Base-by-base conservation (phyloP, 2,329 filamentous ascomycete species). In the Beauveria sp. region DNA sequence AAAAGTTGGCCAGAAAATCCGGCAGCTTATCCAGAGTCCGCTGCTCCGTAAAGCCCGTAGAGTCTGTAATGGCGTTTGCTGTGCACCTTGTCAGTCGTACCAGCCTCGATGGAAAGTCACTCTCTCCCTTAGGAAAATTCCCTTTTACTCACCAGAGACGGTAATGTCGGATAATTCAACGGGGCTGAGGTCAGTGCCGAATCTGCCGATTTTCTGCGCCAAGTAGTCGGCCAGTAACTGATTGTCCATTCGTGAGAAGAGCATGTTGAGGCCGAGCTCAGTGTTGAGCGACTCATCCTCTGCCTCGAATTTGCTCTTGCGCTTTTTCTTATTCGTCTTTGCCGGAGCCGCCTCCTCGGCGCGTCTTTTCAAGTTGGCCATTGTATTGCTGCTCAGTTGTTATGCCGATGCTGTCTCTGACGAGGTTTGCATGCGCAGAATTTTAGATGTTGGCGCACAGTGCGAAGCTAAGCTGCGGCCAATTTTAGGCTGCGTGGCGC, bases 81-180 rank as follows among this genome's bases (percentile, higher is more conserved):
- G 66, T 40, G 40, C 34, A 12, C 40, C 24, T 8, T 20, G 48
- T 66, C n/a, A 66, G 64, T 54, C 24, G 42, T 22, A 45, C 50
- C 50, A 7, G 22, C 24, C 10, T 16, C 45, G 34, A 16, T 38
- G 61, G 79, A 67, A 22, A 92, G 90, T 0, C 9, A 8, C 7
- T 8, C 22, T 22, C 22, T 10, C 24, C 18, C 28, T 22, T 22
- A 38, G 5, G 16, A 14, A n/a, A 46, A 1, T 31, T 2, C 8
- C 9, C 2, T 6, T 14, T 40, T 14, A 60, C 57, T 14, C 6
- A 92, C 91, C 88, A 67, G 91, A 86, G 58, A 98, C 81, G 61
- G 89, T 87, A 69, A 91, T 79, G 71, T 97, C 93, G 62, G 90
- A 88, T 38, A 96, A 78, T 75, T 99, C 95, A 46, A 98, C 83